Evolutionary conservation across 768 basidiomycete species (phyloP).

Genomic region (Pulveroboletus sp.): DNA sequence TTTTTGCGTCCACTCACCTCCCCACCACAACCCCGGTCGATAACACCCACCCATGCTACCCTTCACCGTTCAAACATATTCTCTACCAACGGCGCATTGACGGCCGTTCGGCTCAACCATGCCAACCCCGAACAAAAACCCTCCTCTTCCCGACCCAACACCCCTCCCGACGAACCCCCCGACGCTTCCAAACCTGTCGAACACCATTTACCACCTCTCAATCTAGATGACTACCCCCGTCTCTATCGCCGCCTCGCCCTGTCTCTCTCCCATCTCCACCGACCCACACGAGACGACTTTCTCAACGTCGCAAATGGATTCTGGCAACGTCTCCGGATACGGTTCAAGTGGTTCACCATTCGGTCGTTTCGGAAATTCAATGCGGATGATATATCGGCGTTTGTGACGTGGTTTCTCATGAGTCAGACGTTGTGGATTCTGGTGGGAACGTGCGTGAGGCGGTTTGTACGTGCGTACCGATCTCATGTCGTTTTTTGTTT

Average conservation of each 20-base stretch:
- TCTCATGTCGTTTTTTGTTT: conserved; percentile 3
- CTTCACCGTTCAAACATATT: background rate
- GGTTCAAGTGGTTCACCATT: conserved; percentile 98
- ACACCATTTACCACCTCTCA: conserved; percentile 28
- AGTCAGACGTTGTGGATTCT: conserved; percentile 96
- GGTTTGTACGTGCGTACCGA: background rate
- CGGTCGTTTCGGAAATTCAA: conserved; percentile 93
- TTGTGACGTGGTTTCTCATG: conserved; percentile 93
- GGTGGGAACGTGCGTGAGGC: conserved; percentile 57
- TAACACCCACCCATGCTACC: background rate
- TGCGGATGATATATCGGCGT: conserved; percentile 95
- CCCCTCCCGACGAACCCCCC: conserved; percentile 8
- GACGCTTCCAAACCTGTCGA: conserved; percentile 8
- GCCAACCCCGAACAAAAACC: conserved; percentile 10
- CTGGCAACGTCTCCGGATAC: conserved; percentile 83
- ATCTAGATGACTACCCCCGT: conserved; percentile 70
- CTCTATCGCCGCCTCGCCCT: conserved; percentile 78
- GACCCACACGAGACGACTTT: conserved; percentile 88
- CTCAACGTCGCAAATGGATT: conserved; percentile 84
- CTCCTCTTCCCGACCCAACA: background rate
- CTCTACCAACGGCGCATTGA: background rate
- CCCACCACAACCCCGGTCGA: background rate
- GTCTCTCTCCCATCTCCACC: conserved; percentile 71
- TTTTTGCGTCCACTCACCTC: conserved; percentile 39
- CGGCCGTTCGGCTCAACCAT: conserved; percentile 16